Evolutionary conservation across 805 yeast species (phyloP).

Genomic region (Starmerella kuoi): DNA sequence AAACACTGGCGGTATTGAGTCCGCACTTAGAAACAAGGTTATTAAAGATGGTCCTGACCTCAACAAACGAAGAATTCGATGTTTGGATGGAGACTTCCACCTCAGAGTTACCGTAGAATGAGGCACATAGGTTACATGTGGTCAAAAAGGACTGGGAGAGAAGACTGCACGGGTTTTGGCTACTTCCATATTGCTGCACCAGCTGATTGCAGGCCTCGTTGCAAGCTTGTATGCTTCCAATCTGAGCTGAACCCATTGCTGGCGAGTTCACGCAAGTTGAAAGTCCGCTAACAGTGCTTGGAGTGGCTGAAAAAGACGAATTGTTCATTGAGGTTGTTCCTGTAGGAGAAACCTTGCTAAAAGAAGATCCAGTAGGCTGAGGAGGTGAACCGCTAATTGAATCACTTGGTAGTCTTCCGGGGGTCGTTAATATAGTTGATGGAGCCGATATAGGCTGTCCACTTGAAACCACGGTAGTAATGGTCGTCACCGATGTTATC

Average conservation of each 20-base stretch:
- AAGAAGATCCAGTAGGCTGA: constrained; percentile 6
- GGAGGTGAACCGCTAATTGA: constrained; percentile 16
- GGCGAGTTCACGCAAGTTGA: not conserved
- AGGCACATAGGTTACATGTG: constrained; percentile 2
- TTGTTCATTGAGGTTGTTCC: not conserved
- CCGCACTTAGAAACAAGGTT: not conserved
- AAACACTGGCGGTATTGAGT: not conserved
- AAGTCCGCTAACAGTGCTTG: not conserved
- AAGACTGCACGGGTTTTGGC: not conserved
- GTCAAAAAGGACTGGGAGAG: not conserved
- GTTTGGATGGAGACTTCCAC: not conserved
- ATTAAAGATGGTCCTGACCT: not conserved
- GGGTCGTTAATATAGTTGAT: no score
- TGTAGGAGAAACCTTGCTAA: not conserved
- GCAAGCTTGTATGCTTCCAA: constrained; percentile 1
- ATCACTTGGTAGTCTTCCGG: no score
- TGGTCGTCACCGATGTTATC: no score
- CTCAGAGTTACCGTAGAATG: constrained; percentile 1
- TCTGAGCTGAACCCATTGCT: not conserved
- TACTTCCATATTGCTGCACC: not conserved
- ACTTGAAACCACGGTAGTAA: no score
- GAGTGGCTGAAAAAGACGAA: not conserved
- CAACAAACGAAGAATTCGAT: not conserved
- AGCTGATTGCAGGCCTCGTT: not conserved
- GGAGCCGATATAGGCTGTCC: no score